Base-by-base conservation (phyloP, 225 moss, liverwort and hornwort genomes). In the Antitrichia curtipendula region DNA sequence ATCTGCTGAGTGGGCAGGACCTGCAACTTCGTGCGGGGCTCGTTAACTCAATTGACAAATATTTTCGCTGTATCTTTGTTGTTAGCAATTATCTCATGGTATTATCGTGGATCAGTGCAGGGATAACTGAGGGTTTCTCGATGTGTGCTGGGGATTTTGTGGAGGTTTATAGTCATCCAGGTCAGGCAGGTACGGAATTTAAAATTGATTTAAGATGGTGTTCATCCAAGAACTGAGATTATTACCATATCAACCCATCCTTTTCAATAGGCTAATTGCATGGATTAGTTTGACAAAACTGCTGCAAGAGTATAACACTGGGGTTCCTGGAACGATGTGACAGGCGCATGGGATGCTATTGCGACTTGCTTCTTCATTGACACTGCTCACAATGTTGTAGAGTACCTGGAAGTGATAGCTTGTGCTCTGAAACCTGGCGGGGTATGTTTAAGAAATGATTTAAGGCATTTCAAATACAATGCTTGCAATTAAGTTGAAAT, bases 61-160 rank as follows among this genome's bases (percentile, higher is more conserved):
- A 70, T 34, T 43, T 54, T 56, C 63, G 19, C 71, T 77, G 41
- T 82, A 75, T 41, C 64, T 80, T 80, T 84, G 68, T 79, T 81
- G 76, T 72, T 54, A 78, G 75, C 77, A 73, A 72, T 84, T 54
- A 52, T 40, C 49, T 82, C 65, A 62, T 68, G 50, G 65, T 89
- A 61, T 76, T 82, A 80, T 90, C 45, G 72, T 91, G 88, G 90
- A 92, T 91, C 96, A 96, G 96, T 93, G 93, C 95, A 94, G 96
- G 95, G 92, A 96, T 96, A 84, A 95, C 96, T 82, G 95, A 94
- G 85, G 95, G 95, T 72, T 96, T 96, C 90, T 95, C 95, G 74
- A 96, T 96, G 95, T 96, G 96, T 89, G 96, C 96, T 82, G 95
- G 96, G 59, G 96, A 96, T 88, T 96, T 96, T 89, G 94, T 96